Conservation (phyloP, 2,329 filamentous ascomycete species). For the Hypoxylon sp. region DNA sequence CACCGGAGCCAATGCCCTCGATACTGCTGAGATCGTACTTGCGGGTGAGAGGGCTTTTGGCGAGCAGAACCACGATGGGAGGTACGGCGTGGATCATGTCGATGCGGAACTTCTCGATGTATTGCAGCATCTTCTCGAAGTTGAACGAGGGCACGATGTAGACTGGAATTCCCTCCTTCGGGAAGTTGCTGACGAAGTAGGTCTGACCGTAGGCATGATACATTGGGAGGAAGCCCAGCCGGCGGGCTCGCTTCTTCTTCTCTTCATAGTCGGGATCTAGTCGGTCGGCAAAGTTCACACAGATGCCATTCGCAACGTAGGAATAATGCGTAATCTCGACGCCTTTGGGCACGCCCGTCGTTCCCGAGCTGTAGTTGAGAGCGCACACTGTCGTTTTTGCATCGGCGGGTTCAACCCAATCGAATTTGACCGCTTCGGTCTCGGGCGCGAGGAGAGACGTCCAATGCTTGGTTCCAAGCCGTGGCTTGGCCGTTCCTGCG, state of each 20-base stretch:
- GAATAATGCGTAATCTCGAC: conserved; percentile 85
- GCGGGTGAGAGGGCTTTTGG: conserved; percentile 76
- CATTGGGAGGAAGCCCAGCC: conserved; percentile 81
- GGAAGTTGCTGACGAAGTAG: conserved; percentile 73
- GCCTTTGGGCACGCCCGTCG: conserved; percentile 87
- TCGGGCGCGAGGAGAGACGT: conserved; percentile 49
- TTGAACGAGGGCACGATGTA: conserved; percentile 87
- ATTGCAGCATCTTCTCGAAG: conserved; percentile 77
- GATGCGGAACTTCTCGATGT: conserved; percentile 77
- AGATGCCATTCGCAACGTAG: conserved; percentile 78
- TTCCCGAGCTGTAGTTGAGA: conserved; percentile 85
- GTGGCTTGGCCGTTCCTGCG: conserved; percentile 46
- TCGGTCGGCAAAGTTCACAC: conserved; percentile 66
- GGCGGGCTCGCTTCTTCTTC: conserved; percentile 57
- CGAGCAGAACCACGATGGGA: conserved; percentile 79
- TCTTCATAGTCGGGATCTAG: conserved; percentile 65
- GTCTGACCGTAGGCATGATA: conserved; percentile 83
- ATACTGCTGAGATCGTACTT: conserved; percentile 79
- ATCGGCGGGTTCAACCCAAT: conserved; percentile 72
- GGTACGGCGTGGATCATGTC: conserved; percentile 78
- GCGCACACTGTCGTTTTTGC: conserved; percentile 71
- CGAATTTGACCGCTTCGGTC: conserved; percentile 67
- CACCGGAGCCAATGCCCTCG: conserved; percentile 72
- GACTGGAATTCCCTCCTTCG: conserved; percentile 72
- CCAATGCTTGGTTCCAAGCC: conserved; percentile 51